Evolutionary conservation across 106 monocot species (phyloP).

Genomic region (Dendrobium officinale): DNA sequence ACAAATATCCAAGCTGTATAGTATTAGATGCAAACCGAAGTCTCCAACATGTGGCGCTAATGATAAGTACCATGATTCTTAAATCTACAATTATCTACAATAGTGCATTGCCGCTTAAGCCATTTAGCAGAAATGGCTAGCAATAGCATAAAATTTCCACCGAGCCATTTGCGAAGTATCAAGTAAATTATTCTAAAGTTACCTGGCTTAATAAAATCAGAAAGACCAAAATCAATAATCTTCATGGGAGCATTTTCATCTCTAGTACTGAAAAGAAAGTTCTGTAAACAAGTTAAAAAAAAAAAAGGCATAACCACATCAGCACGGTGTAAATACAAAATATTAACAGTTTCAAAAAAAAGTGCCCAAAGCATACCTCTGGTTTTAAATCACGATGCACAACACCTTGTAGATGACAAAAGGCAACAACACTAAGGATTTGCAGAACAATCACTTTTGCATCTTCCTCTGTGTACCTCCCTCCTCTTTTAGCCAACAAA

Average conservation of each 20-base stretch:
- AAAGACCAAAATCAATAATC: conserved; percentile 74
- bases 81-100: neutral
- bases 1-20: neutral
- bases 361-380: conserved; percentile 45
- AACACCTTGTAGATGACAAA: conserved; percentile 81
- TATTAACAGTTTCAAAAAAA: neutral
- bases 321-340: neutral
- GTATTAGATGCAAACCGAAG: neutral
- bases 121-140: neutral
- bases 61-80: neutral
- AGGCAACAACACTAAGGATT: conserved; percentile 69
- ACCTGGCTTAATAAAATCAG: conserved; percentile 68
- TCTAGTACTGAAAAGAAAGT: conserved; percentile 57
- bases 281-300: conserved; percentile 25
- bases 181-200: conserved; percentile 9
- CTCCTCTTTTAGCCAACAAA: conserved; percentile 45
- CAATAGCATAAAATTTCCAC: conserved; percentile 15
- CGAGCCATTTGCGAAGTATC: neutral
- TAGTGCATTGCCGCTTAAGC: neutral
- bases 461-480: conserved; percentile 67
- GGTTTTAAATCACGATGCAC: conserved; percentile 83
- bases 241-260: conserved; percentile 60
- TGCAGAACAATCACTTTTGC: conserved; percentile 66
- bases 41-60: neutral
- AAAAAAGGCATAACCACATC: neutral